These are phyloP conservation scores for Cyanidioschyzon merolae DNA, from an alignment of 23 red algal genomes.

Conservation along the genomic window DNA sequence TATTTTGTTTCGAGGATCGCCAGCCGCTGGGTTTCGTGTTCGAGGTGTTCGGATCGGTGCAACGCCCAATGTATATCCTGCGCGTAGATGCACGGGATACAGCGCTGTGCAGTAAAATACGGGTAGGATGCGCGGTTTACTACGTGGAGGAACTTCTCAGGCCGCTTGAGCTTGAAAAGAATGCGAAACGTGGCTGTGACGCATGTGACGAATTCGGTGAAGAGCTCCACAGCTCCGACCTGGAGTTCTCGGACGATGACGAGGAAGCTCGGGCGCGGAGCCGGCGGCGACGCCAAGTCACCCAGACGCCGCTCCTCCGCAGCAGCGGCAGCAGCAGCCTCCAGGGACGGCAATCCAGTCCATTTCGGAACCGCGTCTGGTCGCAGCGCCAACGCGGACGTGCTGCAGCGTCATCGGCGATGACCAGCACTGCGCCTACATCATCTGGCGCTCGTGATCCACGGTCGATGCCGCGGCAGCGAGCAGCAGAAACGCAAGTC, in stretches of 20 bases:
- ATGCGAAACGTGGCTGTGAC: background rate
- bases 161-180: background rate
- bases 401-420: too few relatives aligned
- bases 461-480: too few relatives aligned
- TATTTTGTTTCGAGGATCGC: slow-evolving; percentile 16
- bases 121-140: background rate
- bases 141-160: background rate
- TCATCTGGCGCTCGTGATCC: too few relatives aligned
- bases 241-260: slow-evolving; percentile 12
- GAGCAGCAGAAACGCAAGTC: too few relatives aligned
- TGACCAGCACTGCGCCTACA: too few relatives aligned
- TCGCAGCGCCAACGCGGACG: too few relatives aligned
- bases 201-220: background rate
- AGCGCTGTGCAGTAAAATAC: background rate
- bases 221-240: background rate
- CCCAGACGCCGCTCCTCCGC: background rate
- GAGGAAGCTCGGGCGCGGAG: background rate
- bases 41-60: slow-evolving; percentile 10
- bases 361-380: too few relatives aligned
- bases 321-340: too few relatives aligned
- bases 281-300: background rate
- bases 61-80: background rate
- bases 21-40: slow-evolving; percentile 1
- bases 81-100: background rate
- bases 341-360: too few relatives aligned